Conservation (phyloP, 2,329 filamentous ascomycete genomes). For the Colletotrichum cordylinicola region DNA sequence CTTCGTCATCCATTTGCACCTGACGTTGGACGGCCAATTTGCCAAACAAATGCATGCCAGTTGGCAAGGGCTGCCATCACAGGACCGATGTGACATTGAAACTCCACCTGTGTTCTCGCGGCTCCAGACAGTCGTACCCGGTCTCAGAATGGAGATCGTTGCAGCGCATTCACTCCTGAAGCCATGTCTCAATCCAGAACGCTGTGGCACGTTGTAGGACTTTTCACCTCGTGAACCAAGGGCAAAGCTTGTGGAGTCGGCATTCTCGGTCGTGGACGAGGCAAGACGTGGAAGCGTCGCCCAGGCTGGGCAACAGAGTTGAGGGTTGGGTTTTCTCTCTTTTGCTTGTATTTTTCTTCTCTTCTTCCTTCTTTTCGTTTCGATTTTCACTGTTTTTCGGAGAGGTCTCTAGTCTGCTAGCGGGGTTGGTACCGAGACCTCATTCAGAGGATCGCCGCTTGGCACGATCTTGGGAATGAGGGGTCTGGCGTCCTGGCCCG, state of each 20-base stretch:
- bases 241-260: not conserved
- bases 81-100: not conserved
- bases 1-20: not conserved
- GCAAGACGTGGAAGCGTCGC: not conserved
- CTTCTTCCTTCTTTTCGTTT: not conserved
- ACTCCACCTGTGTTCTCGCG: not conserved
- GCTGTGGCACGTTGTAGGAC: slow-evolving; percentile 1
- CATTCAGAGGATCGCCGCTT: not conserved
- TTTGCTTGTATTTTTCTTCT: slow-evolving; percentile 14
- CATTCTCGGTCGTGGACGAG: not conserved
- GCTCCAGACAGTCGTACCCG: not conserved
- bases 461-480: not conserved
- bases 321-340: not conserved
- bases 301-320: not conserved
- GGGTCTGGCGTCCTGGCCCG: not conserved
- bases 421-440: not conserved
- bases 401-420: not conserved
- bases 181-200: not conserved
- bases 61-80: not conserved
- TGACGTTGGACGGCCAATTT: not conserved
- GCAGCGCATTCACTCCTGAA: not conserved
- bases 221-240: not conserved
- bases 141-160: not conserved
- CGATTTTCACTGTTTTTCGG: not conserved
- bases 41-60: not conserved